Evolutionary conservation across 306 rosid genomes (phyloP).

Genomic region (Castanea crenata): DNA sequence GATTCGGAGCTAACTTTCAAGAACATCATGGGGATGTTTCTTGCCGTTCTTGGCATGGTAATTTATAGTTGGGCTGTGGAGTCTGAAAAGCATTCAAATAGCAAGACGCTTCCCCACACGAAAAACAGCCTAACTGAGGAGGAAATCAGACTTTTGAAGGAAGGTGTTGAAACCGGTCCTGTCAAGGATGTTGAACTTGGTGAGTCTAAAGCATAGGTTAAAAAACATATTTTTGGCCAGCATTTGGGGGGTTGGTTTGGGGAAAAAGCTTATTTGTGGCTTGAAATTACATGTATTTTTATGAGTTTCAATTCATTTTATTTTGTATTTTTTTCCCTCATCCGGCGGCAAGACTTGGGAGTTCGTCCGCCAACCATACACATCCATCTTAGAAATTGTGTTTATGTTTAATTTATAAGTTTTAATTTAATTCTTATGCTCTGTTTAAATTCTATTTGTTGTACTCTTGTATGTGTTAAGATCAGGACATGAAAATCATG

Average conservation of each 20-base stretch:
- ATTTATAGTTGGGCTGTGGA: conserved; percentile 95
- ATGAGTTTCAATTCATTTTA: background rate
- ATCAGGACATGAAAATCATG: background rate
- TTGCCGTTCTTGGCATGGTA: conserved; percentile 80
- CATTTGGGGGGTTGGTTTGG: background rate
- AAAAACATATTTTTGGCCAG: background rate
- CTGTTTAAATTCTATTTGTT: background rate
- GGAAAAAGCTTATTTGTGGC: background rate
- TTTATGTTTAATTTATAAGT: background rate
- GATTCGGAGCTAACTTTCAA: conserved; percentile 80
- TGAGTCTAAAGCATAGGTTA: conserved; percentile 46
- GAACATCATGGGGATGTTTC: conserved; percentile 79
- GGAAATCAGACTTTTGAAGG: conserved; percentile 74
- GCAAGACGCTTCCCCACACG: conserved; percentile 36
- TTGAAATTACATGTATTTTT: conserved; percentile 17
- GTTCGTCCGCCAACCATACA: conserved; percentile 25
- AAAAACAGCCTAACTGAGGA: conserved; percentile 85
- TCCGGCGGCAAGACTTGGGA: conserved; percentile 18
- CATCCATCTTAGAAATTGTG: conserved; percentile 28
- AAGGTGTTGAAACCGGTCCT: conserved; percentile 38
- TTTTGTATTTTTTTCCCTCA: conserved; percentile 13
- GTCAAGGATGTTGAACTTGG: conserved; percentile 67
- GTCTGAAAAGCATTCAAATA: conserved; percentile 49
- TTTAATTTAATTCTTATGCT: background rate
- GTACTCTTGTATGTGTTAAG: background rate